Base-by-base conservation (phyloP, 345 rosid species). In the Brassica napus region DNA sequence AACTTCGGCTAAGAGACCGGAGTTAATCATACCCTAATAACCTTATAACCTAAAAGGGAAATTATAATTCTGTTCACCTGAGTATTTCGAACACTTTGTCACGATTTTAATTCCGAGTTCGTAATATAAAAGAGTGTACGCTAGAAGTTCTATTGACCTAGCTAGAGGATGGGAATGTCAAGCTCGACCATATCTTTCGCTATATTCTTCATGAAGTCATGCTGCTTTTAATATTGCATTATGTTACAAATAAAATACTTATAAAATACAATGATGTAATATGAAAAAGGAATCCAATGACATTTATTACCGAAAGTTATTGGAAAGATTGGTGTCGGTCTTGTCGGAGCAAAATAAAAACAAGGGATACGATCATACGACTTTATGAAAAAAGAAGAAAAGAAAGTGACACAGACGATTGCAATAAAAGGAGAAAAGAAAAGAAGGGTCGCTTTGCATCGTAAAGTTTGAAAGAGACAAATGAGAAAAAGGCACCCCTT, bases 381-480 rank as follows among this genome's bases (percentile, higher is more conserved):
- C 78, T 76, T 76, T 73, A 67, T 18, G 69, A 59, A 75, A 78
- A 71, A 26, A 80, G 62, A 47, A 39, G n/a, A 69, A 47, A 39
- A 31, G 75, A 75, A 64, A 75, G 72, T 70, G 79, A 75, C 79
- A 70, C 52, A 65, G 55, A 42, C 79, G 68, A 69, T 69, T 1
- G 66, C 42, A 74, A 28, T 60, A 23, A 67, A 75, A 58, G 31
- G 73, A 37, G 31, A 68, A 59, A 31, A 59, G 52, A 12, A 59
- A 71, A 26, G 66, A 72, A 39, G 6, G 68, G 54, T 69, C 69
- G 63, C 65, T 80, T 84, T 81, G 82, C 68, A 71, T 78, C 69
- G 77, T 76, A 86, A 87, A 84, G 94, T 80, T 86, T 81, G 97
- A 88, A 83, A 85, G 82, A 12, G 92, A 92, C 86, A 21, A 60